These are phyloP conservation scores for Pyrenochaeta sp. DNA, from an alignment of 2,329 filamentous ascomycete species.

Conservation along the genomic window DNA sequence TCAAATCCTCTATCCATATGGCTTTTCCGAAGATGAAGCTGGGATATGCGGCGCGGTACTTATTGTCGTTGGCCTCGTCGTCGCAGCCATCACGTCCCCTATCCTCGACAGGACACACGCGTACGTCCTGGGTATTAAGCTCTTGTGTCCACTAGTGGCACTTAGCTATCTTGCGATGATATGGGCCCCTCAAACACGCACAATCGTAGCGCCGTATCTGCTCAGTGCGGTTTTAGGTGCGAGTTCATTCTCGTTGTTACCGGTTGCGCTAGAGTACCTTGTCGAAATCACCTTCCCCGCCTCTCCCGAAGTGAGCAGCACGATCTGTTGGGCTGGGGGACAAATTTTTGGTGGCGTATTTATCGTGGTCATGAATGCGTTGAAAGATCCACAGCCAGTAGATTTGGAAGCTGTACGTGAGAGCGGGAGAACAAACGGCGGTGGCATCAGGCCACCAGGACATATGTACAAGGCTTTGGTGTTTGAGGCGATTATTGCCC, in stretches of 20 bases:
- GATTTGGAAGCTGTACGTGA: conserved; percentile 40
- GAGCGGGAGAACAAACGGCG: conserved; percentile 28
- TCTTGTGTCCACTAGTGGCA: conserved; percentile 77
- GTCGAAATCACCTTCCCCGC: conserved; percentile 89
- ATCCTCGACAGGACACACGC: conserved; percentile 85
- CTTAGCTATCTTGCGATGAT: conserved; percentile 79
- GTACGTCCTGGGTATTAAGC: conserved; percentile 76
- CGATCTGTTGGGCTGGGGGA: conserved; percentile 84
- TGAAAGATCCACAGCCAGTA: conserved; percentile 58
- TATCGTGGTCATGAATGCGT: conserved; percentile 80
- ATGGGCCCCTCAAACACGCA: conserved; percentile 75
- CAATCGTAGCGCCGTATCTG: conserved; percentile 74
- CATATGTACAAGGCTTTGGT: conserved; percentile 81
- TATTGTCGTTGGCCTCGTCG: conserved; percentile 85
- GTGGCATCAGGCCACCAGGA: conserved; percentile 60
- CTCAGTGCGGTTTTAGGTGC: conserved; percentile 81
- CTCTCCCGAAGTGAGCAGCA: conserved; percentile 83
- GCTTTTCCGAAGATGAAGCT: conserved; percentile 81
- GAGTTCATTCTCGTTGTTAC: conserved; percentile 79
- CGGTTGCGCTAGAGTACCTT: conserved; percentile 85
- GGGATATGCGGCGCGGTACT: conserved; percentile 90
- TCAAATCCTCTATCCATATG: conserved; percentile 88
- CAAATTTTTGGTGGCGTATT: conserved; percentile 87
- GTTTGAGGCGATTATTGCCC: conserved; percentile 77
- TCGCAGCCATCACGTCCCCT: conserved; percentile 78